Evolutionary conservation across 2,329 filamentous ascomycete species (phyloP), one percentile per base, ranked within the genome.

Genomic region (Xylogone sp.): DNA sequence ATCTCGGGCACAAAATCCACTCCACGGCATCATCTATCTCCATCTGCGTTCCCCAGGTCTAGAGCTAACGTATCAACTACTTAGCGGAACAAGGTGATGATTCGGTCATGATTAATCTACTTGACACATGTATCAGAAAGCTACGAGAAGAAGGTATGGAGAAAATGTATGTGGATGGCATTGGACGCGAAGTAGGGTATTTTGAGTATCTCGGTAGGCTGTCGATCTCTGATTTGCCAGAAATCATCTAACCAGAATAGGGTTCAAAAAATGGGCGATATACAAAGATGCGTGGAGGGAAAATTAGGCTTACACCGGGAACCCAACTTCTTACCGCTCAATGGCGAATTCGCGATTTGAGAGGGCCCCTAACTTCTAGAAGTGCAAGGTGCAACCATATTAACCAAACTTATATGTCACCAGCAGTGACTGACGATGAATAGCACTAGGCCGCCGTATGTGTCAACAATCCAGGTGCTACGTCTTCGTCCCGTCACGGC

Each of bases 261-360:
- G 81, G 12, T 83, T 82, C 57, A 71, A 71, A 53, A 78, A 77
- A 64, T 84, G 80, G 81, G 78, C 80, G 45, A 70, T 68, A 56
- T 84, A 84, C 60, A 72, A 67, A 63, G 79, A 83, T 50, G 67
- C 78, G 18, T 83, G 78, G 79, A 73, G 71, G 52, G 66, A 73
- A 45, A 46, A 47, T 13, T 62, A 50, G 50, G 27, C 10, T n/a
- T 49, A 29, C 43, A 45, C 31, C n/a, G 29, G 43, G 21, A 48
- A 16, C n/a, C 13, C 34, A 18, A 16, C 4, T 39, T 16, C 34
- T 39, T 18, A 18, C 8, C 34, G 5, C 34, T 39, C 24, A 18
- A 16, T 16, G 12, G 34, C 34, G 4, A 39, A 16, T 39, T 27
- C 5, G 24, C 24, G 24, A 5, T 10, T 5, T 6, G 24, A 27